These are phyloP conservation scores for Neurospora sp. DNA, from an alignment of 495 filamentous ascomycete species.

Conservation along the genomic window DNA sequence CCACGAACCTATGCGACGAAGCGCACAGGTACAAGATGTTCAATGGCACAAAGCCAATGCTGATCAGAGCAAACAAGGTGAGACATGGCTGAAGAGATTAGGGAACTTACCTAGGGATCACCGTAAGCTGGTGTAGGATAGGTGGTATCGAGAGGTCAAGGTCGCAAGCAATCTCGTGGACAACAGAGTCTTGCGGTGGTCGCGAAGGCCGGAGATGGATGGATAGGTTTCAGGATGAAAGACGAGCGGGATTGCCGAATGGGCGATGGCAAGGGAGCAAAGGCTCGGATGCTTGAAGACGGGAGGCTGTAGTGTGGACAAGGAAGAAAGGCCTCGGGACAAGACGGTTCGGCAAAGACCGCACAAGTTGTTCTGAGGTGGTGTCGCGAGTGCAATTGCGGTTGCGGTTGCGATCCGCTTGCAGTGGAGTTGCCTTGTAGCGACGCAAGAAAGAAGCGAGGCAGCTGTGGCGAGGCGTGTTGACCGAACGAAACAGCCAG, in stretches of 20 bases:
- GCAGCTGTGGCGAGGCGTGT: background rate
- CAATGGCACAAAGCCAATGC: background rate
- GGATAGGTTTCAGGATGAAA: background rate
- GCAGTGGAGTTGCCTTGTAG: background rate
- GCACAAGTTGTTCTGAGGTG: background rate
- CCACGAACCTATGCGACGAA: background rate
- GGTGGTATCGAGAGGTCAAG: background rate
- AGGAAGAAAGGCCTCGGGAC: constrained; percentile 7
- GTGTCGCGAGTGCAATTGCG: background rate
- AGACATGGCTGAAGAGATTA: background rate
- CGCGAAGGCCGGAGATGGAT: background rate
- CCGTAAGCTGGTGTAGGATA: background rate
- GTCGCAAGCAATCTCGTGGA: background rate
- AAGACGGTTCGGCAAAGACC: background rate
- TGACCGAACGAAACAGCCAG: background rate
- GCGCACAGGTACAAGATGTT: background rate
- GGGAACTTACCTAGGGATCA: background rate
- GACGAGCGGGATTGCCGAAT: background rate
- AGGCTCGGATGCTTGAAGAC: background rate
- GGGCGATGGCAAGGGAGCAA: background rate
- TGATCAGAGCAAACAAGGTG: background rate
- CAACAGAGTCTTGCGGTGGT: background rate
- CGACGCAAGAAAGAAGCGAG: background rate
- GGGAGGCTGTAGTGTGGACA: constrained; percentile 1
- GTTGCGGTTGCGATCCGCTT: background rate